These are phyloP conservation scores for Mycena kentingensis DNA, from an alignment of 768 basidiomycete species.

Conservation along the genomic window DNA sequence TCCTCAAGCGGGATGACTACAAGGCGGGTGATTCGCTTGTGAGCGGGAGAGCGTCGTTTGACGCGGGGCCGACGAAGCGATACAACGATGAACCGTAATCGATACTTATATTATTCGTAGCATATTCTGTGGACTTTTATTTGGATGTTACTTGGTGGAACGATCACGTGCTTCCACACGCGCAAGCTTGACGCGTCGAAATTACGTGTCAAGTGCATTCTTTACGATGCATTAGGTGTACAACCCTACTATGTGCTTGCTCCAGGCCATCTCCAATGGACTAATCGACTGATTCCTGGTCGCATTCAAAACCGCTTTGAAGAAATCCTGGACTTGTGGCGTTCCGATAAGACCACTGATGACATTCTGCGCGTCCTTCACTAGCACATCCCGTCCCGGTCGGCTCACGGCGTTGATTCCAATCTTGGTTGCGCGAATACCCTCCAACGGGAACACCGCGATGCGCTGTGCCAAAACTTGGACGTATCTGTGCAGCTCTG, in stretches of 20 bases:
- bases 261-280: conserved; percentile 4
- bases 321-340: not conserved
- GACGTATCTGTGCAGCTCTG: not conserved
- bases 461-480: conserved; percentile 5
- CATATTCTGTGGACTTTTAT: too few relatives aligned
- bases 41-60: too few relatives aligned
- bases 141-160: too few relatives aligned
- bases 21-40: too few relatives aligned
- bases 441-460: conserved; percentile 9
- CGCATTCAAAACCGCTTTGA: not conserved
- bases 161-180: too few relatives aligned
- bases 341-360: not conserved
- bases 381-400: conserved; percentile 5
- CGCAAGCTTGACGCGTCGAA: too few relatives aligned
- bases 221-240: too few relatives aligned
- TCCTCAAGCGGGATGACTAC: too few relatives aligned
- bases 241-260: not conserved
- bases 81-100: too few relatives aligned
- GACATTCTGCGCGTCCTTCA: conserved; percentile 6
- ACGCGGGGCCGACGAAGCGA: too few relatives aligned
- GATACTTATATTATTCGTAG: too few relatives aligned
- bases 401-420: conserved; percentile 8
- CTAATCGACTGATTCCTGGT: conserved; percentile 4
- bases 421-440: not conserved
- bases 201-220: too few relatives aligned